These are phyloP conservation scores for Puccinia sorghi DNA, from an alignment of 1,284 basidiomycete species.

Conservation along the genomic window DNA sequence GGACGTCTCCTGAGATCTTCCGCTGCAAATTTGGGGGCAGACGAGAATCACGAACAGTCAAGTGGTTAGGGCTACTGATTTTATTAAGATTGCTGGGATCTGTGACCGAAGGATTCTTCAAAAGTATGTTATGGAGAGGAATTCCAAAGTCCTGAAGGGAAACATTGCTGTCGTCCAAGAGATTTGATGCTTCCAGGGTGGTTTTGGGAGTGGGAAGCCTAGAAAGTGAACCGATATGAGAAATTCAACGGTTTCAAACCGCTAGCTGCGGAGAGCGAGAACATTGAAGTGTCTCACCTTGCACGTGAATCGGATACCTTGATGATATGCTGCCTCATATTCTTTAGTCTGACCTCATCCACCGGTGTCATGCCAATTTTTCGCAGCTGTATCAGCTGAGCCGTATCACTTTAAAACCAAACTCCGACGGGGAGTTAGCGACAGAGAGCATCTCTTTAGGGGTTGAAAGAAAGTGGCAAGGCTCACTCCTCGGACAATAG, in stretches of 20 bases:
- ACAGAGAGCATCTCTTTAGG: not conserved
- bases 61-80: conserved; percentile 11
- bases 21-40: conserved; percentile 25
- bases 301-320: conserved; percentile 57
- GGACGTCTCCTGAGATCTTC: conserved; percentile 33
- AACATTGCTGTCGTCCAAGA: conserved; percentile 66
- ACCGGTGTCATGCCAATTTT: conserved; percentile 75
- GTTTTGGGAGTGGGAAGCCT: conserved; percentile 66
- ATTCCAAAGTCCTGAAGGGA: conserved; percentile 80
- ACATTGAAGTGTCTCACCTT: conserved; percentile 45
- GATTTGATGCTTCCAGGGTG: conserved; percentile 63
- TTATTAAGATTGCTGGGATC: conserved; percentile 33
- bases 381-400: conserved; percentile 70
- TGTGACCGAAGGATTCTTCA: conserved; percentile 63
- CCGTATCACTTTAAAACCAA: conserved; percentile 67
- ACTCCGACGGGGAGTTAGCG: not conserved
- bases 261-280: not conserved
- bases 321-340: conserved; percentile 80
- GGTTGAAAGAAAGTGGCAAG: not conserved
- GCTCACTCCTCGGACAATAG: conserved; percentile 45
- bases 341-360: conserved; percentile 78
- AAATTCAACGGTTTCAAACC: conserved; percentile 47
- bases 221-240: conserved; percentile 16
- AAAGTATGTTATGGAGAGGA: conserved; percentile 92
- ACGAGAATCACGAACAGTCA: conserved; percentile 16